phyloP scores from a whole-genome alignment of 2,329 filamentous ascomycete species.

The Akanthomyces lecanii region DNA sequence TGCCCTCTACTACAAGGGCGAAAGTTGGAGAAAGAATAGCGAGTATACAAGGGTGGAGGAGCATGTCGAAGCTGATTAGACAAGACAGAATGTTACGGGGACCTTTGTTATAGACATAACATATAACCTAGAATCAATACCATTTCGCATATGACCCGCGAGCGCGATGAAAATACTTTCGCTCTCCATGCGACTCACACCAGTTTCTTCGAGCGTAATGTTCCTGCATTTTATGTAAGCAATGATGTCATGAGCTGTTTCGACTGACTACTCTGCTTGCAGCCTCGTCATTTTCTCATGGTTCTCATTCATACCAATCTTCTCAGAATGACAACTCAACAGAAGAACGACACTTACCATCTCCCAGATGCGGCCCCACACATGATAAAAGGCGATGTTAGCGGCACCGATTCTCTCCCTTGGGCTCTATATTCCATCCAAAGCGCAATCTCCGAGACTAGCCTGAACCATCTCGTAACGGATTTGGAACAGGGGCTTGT shows the following conservation, averaged over 20 bases:
- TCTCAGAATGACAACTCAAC: neutral
- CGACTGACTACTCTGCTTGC: neutral
- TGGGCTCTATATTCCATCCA: neutral
- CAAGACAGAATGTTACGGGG: too few species aligned
- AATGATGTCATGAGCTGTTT: too few species aligned
- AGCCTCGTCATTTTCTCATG: neutral
- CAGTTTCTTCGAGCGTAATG: too few species aligned
- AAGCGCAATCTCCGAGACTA: neutral
- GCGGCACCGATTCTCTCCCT: neutral
- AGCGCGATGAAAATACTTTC: too few species aligned
- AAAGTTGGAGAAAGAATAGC: conserved; percentile 34
- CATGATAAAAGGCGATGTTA: neutral
- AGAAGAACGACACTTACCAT: neutral
- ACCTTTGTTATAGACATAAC: neutral
- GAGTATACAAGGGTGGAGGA: conserved; percentile 15
- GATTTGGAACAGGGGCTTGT: neutral
- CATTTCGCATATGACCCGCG: too few species aligned
- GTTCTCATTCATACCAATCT: neutral
- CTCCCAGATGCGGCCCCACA: neutral
- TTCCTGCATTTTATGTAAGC: too few species aligned
- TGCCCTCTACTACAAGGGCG: conserved; percentile 47
- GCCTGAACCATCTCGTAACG: neutral
- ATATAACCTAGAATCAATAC: neutral
- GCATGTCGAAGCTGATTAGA: conserved; percentile 2
- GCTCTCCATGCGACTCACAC: too few species aligned